phyloP scores from a whole-genome alignment of 768 basidiomycete species.

The Leccinum barrowsii region DNA sequence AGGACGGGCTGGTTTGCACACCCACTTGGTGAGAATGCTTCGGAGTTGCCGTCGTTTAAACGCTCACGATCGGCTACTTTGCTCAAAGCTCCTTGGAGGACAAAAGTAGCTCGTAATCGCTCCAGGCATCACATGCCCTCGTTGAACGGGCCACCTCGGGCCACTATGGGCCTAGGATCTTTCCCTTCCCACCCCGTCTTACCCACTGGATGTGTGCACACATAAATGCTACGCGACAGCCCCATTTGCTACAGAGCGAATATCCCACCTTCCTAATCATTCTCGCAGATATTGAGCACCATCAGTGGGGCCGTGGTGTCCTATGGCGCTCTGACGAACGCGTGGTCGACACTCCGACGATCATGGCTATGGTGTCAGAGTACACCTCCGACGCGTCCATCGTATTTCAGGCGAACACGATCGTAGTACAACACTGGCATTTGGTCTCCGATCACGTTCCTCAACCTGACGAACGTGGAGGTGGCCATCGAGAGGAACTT shows the following conservation, averaged over 20 bases:
- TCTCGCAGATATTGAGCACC: background rate
- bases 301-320: background rate
- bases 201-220: background rate
- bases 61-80: too few relatives aligned
- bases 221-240: background rate
- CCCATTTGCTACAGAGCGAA: background rate
- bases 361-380: slow-evolving; percentile 41
- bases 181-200: background rate
- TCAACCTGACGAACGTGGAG: slow-evolving; percentile 52
- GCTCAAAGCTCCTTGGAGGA: too few relatives aligned
- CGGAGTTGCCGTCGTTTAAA: too few relatives aligned
- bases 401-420: slow-evolving; percentile 51
- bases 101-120: too few relatives aligned
- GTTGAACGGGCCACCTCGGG: background rate
- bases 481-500: slow-evolving; percentile 55
- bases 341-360: slow-evolving; percentile 48
- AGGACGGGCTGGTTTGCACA: background rate
- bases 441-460: slow-evolving; percentile 56
- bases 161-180: background rate
- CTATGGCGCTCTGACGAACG: slow-evolving; percentile 29
- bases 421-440: slow-evolving; percentile 45
- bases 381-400: slow-evolving; percentile 47
- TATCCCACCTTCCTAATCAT: background rate
- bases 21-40: too few relatives aligned
- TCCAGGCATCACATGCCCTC: background rate